Evolutionary conservation across 2,329 filamentous ascomycete genomes (phyloP).

Genomic region (Zymoseptoria pseudotritici): DNA sequence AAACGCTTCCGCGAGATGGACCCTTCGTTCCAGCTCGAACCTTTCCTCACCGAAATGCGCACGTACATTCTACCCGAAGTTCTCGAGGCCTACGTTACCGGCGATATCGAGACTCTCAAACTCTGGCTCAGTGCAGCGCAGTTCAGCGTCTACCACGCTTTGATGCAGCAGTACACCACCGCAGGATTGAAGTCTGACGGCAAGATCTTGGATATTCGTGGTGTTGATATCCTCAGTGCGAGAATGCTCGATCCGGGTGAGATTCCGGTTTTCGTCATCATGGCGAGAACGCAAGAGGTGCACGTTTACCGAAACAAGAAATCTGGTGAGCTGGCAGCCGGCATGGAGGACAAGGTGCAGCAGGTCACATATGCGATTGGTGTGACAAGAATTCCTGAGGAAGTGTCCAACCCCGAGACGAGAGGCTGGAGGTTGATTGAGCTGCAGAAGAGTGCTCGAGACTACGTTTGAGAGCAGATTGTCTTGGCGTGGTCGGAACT

Average conservation of each 20-base stretch:
- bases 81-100: slow-evolving; percentile 95
- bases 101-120: slow-evolving; percentile 81
- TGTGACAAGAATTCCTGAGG: slow-evolving; percentile 85
- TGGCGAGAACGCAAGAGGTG: slow-evolving; percentile 92
- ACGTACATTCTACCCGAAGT: slow-evolving; percentile 98
- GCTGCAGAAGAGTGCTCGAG: slow-evolving; percentile 94
- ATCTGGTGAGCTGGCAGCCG: slow-evolving; percentile 78
- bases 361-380: slow-evolving; percentile 97
- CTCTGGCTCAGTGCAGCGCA: slow-evolving; percentile 95
- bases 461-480: slow-evolving; percentile 59
- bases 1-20: slow-evolving; percentile 98
- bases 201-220: slow-evolving; percentile 86
- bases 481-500: not conserved
- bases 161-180: slow-evolving; percentile 91
- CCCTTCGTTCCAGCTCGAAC: slow-evolving; percentile 86
- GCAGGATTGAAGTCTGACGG: slow-evolving; percentile 92
- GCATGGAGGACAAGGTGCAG: slow-evolving; percentile 98
- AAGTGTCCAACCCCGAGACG: slow-evolving; percentile 94
- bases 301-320: slow-evolving; percentile 95
- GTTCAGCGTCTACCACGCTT: slow-evolving; percentile 91
- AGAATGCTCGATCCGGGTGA: slow-evolving; percentile 78
- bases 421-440: slow-evolving; percentile 96
- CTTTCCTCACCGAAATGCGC: slow-evolving; percentile 88
- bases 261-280: slow-evolving; percentile 93
- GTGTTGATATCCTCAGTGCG: slow-evolving; percentile 80